Evolutionary conservation across 2,329 filamentous ascomycete genomes (phyloP).

Genomic region (Fusarium sp.): DNA sequence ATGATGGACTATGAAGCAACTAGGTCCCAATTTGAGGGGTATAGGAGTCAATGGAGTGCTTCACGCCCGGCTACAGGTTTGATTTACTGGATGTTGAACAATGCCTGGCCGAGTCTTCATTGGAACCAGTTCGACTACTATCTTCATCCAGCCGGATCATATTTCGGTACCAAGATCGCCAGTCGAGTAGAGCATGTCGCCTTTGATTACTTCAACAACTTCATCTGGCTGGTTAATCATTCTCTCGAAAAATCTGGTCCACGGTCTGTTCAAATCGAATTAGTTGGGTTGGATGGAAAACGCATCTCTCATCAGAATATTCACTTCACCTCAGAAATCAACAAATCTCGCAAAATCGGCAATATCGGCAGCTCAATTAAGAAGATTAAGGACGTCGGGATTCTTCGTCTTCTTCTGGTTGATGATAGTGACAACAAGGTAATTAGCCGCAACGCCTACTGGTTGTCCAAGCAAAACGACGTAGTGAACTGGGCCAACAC

Average conservation of each 20-base stretch:
- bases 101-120: conserved; percentile 11
- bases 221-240: not conserved
- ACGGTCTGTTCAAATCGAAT: not conserved
- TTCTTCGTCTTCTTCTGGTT: not conserved
- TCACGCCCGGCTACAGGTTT: not conserved
- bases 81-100: conserved; percentile 12
- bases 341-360: not conserved
- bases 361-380: not conserved
- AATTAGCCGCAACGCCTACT: conserved; percentile 4
- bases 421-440: not conserved
- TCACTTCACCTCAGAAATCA: not conserved
- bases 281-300: not conserved
- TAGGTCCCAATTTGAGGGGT: not conserved
- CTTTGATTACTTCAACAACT: not conserved
- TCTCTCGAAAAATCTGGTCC: not conserved
- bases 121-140: conserved; percentile 10
- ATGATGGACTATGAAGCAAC: conserved; percentile 16
- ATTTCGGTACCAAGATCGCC: conserved; percentile 3
- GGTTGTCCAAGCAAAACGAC: not conserved
- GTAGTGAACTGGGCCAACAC: not conserved
- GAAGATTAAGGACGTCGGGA: not conserved
- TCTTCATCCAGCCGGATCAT: conserved; percentile 3
- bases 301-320: not conserved
- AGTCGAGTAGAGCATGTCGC: not conserved
- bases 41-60: not conserved